phyloP scores from a whole-genome alignment of 495 filamentous ascomycete species.

The Umbilicaria muhlenbergii region DNA sequence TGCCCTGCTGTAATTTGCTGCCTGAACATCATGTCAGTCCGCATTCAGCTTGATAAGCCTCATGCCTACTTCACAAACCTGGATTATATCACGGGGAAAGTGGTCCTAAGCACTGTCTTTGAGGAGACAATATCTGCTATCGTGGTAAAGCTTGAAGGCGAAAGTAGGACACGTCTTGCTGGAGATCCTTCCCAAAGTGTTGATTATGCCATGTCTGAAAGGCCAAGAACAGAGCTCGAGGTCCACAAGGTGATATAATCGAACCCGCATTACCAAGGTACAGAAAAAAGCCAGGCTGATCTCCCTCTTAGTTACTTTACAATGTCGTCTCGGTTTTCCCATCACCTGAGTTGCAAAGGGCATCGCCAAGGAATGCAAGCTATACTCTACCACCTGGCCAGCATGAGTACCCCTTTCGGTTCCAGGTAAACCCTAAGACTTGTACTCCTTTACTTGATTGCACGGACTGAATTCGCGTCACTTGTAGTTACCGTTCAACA shows the following conservation, averaged over 20 bases:
- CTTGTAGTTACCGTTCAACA: conserved; percentile 69
- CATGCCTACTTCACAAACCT: conserved; percentile 77
- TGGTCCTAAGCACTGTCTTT: conserved; percentile 47
- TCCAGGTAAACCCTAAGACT: conserved; percentile 41
- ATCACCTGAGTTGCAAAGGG: conserved; percentile 32
- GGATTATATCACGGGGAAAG: conserved; percentile 56
- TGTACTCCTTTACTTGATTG: not conserved
- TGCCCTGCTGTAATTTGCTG: not conserved
- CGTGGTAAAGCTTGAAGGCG: conserved; percentile 87
- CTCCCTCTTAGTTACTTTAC: conserved; percentile 43
- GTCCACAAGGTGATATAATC: conserved; percentile 54
- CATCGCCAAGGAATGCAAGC: conserved; percentile 25
- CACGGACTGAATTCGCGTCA: no score
- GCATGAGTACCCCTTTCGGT: conserved; percentile 80
- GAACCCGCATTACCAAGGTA: not conserved
- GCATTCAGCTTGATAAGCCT: conserved; percentile 57
- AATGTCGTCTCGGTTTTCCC: conserved; percentile 50
- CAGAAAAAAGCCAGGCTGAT: not conserved
- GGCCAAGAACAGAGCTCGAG: conserved; percentile 46
- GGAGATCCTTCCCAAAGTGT: conserved; percentile 31
- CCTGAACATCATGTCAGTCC: conserved; percentile 50
- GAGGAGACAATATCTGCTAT: conserved; percentile 60
- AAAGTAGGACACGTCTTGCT: conserved; percentile 53
- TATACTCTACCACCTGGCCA: conserved; percentile 58
- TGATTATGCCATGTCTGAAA: conserved; percentile 42